A percentile compares a stretch with the other conserved stretches of the same genome.
These are phyloP conservation scores for Epichloe coenophiala DNA, from an alignment of 2,329 filamentous ascomycete species.

Conservation along the genomic window DNA sequence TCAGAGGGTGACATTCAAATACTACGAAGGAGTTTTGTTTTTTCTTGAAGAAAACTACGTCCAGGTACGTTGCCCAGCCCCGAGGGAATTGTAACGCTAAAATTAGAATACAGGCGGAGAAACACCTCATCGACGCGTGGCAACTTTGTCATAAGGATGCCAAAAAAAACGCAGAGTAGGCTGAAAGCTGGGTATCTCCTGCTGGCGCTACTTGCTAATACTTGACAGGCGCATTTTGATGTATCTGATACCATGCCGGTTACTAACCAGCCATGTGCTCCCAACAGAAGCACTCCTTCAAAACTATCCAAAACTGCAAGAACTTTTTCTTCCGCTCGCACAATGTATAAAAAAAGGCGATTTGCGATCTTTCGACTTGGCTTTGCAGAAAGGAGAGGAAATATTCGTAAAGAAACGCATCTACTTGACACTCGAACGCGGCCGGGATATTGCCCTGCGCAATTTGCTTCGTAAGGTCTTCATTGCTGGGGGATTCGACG, in stretches of 20 bases:
- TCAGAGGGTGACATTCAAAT: conserved; percentile 90
- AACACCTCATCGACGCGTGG: conserved; percentile 69
- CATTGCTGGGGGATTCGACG: conserved; percentile 73
- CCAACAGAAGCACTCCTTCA: conserved; percentile 59
- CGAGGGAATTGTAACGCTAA: neutral
- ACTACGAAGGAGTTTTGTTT: conserved; percentile 84
- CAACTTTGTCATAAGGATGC: conserved; percentile 63
- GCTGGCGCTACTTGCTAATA: conserved; percentile 10
- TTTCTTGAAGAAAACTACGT: conserved; percentile 92
- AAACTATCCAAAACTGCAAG: conserved; percentile 62
- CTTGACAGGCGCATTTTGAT: conserved; percentile 67
- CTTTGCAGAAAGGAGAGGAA: conserved; percentile 70
- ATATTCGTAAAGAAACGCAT: conserved; percentile 88
- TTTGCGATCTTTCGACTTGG: conserved; percentile 69
- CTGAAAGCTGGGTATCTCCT: conserved; percentile 3
- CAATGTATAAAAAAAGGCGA: conserved; percentile 71
- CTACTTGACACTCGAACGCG: conserved; percentile 85
- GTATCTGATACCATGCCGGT: conserved; percentile 86
- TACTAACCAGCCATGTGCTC: conserved; percentile 76
- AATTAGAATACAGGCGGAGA: conserved; percentile 48
- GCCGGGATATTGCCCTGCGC: conserved; percentile 79
- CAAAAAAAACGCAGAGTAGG: conserved; percentile 64
- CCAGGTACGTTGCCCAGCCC: conserved; percentile 35
- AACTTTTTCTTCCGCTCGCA: conserved; percentile 65
- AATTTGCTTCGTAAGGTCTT: conserved; percentile 91